These are phyloP conservation scores for Martiniozyma asiatica DNA, from an alignment of 1,139 yeast genomes.

Conservation along the genomic window DNA sequence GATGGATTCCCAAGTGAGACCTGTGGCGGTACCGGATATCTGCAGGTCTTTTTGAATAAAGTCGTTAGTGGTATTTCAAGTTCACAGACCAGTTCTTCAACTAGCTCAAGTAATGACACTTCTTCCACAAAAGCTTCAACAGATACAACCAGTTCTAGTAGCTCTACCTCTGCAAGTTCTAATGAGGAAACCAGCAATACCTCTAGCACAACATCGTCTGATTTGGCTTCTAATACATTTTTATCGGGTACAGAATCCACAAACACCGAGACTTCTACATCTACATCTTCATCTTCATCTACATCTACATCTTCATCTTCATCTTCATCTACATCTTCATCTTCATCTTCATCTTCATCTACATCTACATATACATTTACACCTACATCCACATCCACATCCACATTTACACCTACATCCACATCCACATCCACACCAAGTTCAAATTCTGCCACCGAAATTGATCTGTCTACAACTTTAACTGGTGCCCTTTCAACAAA, in stretches of 20 bases:
- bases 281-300: slow-evolving; percentile 8
- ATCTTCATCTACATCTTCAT: slow-evolving; percentile 10
- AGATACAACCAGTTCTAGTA: no score
- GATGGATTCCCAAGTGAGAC: slow-evolving; percentile 43
- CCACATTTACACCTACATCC: slow-evolving; percentile 18
- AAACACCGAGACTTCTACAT: slow-evolving; percentile 5
- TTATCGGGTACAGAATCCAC: slow-evolving; percentile 16
- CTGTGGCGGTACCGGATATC: slow-evolving; percentile 51
- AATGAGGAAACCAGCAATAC: no score
- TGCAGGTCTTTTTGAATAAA: slow-evolving; percentile 35
- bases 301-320: slow-evolving; percentile 11
- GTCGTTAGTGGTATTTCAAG: background rate
- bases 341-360: slow-evolving; percentile 9
- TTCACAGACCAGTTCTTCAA: no score
- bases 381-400: slow-evolving; percentile 9
- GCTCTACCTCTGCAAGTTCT: no score
- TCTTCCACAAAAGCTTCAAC: no score
- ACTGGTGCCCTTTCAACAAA: no score
- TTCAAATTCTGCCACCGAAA: no score
- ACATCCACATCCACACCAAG: no score
- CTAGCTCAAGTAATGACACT: no score
- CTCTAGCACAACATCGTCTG: no score
- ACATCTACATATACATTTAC: slow-evolving; percentile 12
- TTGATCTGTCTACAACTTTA: no score
- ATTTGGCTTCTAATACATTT: no score